phyloP scores from a whole-genome alignment of 306 rosid genomes.

The Cucumis hystrix region DNA sequence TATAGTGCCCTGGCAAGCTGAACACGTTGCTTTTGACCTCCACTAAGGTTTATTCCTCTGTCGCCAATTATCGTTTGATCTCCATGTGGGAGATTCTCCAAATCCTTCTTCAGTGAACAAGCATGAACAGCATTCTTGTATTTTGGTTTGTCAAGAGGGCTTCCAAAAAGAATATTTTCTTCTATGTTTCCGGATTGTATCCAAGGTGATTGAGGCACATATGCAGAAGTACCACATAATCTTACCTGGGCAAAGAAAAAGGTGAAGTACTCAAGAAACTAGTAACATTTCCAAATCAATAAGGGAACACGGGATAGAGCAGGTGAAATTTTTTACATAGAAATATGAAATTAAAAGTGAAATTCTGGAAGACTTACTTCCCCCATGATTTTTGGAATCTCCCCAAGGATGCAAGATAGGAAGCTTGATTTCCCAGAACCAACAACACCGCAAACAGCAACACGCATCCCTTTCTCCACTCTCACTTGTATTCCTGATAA shows the following conservation, averaged over 20 bases:
- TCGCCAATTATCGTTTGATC: slow-evolving; percentile 95
- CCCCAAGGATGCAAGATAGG: slow-evolving; percentile 94
- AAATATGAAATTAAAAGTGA: not conserved
- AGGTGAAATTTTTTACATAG: not conserved
- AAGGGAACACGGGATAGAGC: not conserved
- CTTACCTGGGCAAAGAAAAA: slow-evolving; percentile 46
- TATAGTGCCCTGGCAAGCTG: slow-evolving; percentile 95
- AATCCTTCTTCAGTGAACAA: slow-evolving; percentile 81
- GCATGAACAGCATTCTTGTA: slow-evolving; percentile 83
- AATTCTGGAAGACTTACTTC: slow-evolving; percentile 57
- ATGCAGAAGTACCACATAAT: slow-evolving; percentile 79
- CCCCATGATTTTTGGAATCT: slow-evolving; percentile 81
- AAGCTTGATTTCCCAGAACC: slow-evolving; percentile 96
- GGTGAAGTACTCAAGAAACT: slow-evolving; percentile 1
- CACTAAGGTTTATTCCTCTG: slow-evolving; percentile 86
- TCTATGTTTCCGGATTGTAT: slow-evolving; percentile 89
- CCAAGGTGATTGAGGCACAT: slow-evolving; percentile 93
- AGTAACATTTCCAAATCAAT: slow-evolving; percentile 2
- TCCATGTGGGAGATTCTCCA: slow-evolving; percentile 79
- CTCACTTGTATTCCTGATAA: slow-evolving; percentile 64
- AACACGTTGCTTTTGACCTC: slow-evolving; percentile 95
- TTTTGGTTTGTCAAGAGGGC: slow-evolving; percentile 82
- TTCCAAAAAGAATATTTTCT: slow-evolving; percentile 85
- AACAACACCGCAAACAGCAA: slow-evolving; percentile 93
- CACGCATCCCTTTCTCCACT: slow-evolving; percentile 81